These are phyloP conservation scores for Tolypocladium pustulatum DNA, from an alignment of 2,329 filamentous ascomycete genomes.

Conservation along the genomic window DNA sequence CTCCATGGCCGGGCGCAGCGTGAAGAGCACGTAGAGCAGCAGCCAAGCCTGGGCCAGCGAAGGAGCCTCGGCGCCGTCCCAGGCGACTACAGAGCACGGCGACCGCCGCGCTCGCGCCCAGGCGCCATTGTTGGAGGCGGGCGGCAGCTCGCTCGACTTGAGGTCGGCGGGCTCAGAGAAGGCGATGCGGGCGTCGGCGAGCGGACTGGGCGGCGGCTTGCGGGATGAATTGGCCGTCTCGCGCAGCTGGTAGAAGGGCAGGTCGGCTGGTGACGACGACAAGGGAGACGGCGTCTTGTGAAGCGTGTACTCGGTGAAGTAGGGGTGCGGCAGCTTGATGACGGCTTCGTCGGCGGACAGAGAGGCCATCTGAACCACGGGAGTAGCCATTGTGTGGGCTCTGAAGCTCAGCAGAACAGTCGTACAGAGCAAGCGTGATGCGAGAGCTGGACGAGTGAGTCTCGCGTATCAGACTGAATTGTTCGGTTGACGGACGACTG, in stretches of 20 bases:
- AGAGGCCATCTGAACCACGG: conserved; percentile 12
- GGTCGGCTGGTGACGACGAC: neutral
- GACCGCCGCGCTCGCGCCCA: conserved; percentile 47
- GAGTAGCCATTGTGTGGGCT: conserved; percentile 11
- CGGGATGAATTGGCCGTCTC: conserved; percentile 15
- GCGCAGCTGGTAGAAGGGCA: conserved; percentile 24
- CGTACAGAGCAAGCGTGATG: too few relatives aligned
- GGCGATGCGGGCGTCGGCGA: conserved; percentile 24
- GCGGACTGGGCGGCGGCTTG: conserved; percentile 16
- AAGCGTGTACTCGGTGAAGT: conserved; percentile 34
- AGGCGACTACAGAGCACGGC: conserved; percentile 33
- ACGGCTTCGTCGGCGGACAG: conserved; percentile 25
- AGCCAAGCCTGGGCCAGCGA: conserved; percentile 43
- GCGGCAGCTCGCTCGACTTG: conserved; percentile 37
- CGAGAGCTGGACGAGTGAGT: neutral
- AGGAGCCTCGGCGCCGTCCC: conserved; percentile 29
- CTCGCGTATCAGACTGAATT: neutral
- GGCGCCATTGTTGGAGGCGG: conserved; percentile 41
- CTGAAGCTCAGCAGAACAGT: neutral
- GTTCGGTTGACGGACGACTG: neutral
- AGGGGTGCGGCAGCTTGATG: conserved; percentile 39
- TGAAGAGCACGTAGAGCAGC: conserved; percentile 41
- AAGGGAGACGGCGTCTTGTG: conserved; percentile 13
- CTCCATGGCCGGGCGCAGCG: conserved; percentile 36
- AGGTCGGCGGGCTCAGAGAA: conserved; percentile 36